Base-by-base conservation (phyloP, 768 basidiomycete species). In the Tulasnella sp. region DNA sequence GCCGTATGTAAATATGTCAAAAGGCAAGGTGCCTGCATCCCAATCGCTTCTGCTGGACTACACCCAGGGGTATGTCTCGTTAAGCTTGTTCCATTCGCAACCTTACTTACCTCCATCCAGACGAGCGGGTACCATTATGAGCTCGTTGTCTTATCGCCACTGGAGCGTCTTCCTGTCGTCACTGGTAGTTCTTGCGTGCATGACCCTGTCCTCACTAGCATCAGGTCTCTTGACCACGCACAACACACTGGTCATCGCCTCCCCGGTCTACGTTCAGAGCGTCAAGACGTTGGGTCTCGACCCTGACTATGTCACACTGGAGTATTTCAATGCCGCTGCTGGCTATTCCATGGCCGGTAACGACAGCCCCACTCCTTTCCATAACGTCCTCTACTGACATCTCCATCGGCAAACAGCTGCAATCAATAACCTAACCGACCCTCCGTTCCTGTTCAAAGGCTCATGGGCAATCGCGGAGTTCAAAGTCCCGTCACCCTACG, bases 1-100 rank as follows among this genome's bases (percentile, higher is more conserved):
- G 89, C 89, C 90, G 2, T 90, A 89, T 74, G 80, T 91, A 5
- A 79, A 83, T 6, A 79, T 91, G 34, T 82, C 85, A 19, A 80
- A 82, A 75, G 88, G 88, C 1, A 80, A 80, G 73, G 85, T 84
- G 0, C 77, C 80, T 1, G 88, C 89, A 0, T 82, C 87, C 71
- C 85, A 87, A 74, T 86, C 86, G 68, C 77, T 91, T n/a, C 80
- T 91, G 19, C 77, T 89, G 32, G 86, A 90, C 77, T 90, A 90
- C 78, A 88, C 89, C 75, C 65, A 86, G 74, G 65, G 34, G 41
- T 67, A 68, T 42, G 73, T n/a, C n/a, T n/a, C n/a, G n/a, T n/a
- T n/a, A n/a, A n/a, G n/a, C n/a, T n/a, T n/a, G n/a, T n/a, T n/a
- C n/a, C n/a, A n/a, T n/a, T n/a, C n/a, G n/a, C n/a, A n/a, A n/a